These are phyloP conservation scores for Panicum virgatum DNA, from an alignment of 202 grass and related monocot species.

Conservation along the genomic window DNA sequence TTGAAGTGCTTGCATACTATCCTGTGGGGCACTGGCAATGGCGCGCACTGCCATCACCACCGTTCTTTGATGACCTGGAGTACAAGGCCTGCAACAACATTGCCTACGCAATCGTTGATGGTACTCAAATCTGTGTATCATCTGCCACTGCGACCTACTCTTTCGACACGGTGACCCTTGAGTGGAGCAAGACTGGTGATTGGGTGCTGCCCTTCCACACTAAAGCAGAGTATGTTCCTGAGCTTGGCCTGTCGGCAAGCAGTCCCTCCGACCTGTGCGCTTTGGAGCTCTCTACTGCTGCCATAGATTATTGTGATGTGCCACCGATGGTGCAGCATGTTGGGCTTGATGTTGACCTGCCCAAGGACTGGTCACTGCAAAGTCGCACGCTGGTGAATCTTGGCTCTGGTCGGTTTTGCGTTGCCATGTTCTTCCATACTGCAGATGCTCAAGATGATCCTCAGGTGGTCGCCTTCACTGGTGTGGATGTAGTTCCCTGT, in stretches of 20 bases:
- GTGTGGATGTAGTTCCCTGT: not conserved
- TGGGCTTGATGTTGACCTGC: not conserved
- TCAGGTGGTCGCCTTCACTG: not conserved
- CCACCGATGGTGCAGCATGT: not conserved
- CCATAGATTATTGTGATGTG: too few relatives aligned
- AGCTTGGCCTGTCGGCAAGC: not conserved
- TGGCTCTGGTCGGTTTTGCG: not conserved
- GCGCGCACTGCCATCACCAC: not conserved
- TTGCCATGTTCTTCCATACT: not conserved
- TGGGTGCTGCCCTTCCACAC: constrained; percentile 13
- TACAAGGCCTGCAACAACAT: not conserved
- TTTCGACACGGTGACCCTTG: not conserved
- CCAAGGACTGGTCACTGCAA: not conserved
- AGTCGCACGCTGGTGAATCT: not conserved
- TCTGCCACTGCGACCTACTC: not conserved
- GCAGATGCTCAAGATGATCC: not conserved
- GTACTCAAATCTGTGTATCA: not conserved
- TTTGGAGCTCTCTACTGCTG: not conserved
- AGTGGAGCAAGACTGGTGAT: not conserved
- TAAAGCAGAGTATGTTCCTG: not conserved
- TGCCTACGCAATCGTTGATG: not conserved
- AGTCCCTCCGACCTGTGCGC: not conserved
- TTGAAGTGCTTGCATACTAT: not conserved
- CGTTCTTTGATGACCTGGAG: not conserved
- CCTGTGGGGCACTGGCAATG: not conserved